A percentile compares a stretch with the other conserved stretches of the same genome.
Conservation (phyloP, 2,329 filamentous ascomycete genomes). For the Fusarium sp. region DNA sequence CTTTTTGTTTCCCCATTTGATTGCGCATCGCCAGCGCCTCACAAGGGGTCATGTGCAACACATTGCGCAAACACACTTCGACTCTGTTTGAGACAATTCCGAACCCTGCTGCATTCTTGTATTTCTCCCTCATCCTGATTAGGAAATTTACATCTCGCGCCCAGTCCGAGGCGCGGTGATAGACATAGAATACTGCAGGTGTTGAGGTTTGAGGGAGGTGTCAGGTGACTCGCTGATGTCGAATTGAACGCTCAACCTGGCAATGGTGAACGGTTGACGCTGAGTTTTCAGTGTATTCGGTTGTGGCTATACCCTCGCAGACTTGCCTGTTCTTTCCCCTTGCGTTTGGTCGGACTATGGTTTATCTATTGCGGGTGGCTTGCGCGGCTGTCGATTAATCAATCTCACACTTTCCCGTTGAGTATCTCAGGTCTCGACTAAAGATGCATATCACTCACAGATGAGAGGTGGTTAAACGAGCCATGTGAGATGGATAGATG, state of each 20-base stretch:
- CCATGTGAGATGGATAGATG: conserved; percentile 18
- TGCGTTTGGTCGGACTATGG: neutral
- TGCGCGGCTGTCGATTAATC: conserved; percentile 23
- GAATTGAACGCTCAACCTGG: neutral
- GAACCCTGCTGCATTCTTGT: conserved; percentile 22
- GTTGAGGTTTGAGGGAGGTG: conserved; percentile 5
- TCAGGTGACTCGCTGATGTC: no score
- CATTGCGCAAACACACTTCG: conserved; percentile 15
- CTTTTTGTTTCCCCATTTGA: conserved; percentile 27
- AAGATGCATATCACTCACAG: conserved; percentile 29
- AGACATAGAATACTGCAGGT: conserved; percentile 2
- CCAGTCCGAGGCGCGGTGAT: neutral
- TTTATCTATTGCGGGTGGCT: conserved; percentile 5
- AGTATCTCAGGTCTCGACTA: neutral
- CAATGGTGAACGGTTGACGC: conserved; percentile 1
- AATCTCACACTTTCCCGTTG: conserved; percentile 17
- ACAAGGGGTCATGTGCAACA: conserved; percentile 40
- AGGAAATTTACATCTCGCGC: conserved; percentile 12
- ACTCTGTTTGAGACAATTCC: conserved; percentile 20
- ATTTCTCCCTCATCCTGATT: conserved; percentile 10
- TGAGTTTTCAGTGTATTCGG: conserved; percentile 5
- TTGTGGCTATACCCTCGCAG: neutral
- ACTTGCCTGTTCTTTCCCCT: conserved; percentile 20
- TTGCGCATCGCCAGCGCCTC: conserved; percentile 34
- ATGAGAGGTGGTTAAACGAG: conserved; percentile 34